Conservation (phyloP, 306 rosid species). For the Fragaria nilgerrensis region DNA sequence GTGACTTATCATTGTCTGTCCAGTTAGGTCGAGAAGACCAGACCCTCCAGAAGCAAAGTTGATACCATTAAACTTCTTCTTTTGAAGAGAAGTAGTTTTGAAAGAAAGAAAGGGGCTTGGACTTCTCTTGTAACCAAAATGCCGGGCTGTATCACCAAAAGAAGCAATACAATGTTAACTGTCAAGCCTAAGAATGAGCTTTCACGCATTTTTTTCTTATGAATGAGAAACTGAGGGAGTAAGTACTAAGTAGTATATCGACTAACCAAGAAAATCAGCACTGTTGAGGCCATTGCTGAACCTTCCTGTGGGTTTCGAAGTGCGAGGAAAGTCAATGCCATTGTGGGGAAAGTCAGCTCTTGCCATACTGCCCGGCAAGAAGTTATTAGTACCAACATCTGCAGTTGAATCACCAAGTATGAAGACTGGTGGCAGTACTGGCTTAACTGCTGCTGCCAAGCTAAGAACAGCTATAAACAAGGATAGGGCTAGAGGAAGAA, state of each 20-base stretch:
- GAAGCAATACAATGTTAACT: background rate
- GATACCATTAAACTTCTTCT: slow-evolving; percentile 11
- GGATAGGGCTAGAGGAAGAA: background rate
- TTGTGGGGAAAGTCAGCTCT: slow-evolving; percentile 32
- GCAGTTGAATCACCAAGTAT: slow-evolving; percentile 33
- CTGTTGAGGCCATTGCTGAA: slow-evolving; percentile 34
- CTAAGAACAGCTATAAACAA: background rate
- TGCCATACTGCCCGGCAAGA: slow-evolving; percentile 24
- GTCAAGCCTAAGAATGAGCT: background rate
- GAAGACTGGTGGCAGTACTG: slow-evolving; percentile 17
- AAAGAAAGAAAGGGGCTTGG: slow-evolving; percentile 27
- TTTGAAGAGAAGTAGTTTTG: slow-evolving; percentile 1
- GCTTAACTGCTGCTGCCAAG: slow-evolving; percentile 14
- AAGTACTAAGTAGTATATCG: background rate
- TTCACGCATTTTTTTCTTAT: background rate
- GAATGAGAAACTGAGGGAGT: background rate
- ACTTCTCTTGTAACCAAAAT: slow-evolving; percentile 22
- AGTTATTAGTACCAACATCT: slow-evolving; percentile 35
- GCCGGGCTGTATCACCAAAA: slow-evolving; percentile 15
- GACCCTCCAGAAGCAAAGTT: slow-evolving; percentile 39
- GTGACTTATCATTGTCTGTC: slow-evolving; percentile 13
- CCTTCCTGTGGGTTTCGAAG: slow-evolving; percentile 30
- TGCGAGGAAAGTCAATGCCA: slow-evolving; percentile 28
- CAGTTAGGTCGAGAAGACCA: slow-evolving; percentile 28
- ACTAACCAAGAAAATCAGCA: slow-evolving; percentile 33